Evolutionary conservation across 2,329 filamentous ascomycete species (phyloP), one percentile per base, ranked within the genome.

Genomic region (Fusarium anguioides): DNA sequence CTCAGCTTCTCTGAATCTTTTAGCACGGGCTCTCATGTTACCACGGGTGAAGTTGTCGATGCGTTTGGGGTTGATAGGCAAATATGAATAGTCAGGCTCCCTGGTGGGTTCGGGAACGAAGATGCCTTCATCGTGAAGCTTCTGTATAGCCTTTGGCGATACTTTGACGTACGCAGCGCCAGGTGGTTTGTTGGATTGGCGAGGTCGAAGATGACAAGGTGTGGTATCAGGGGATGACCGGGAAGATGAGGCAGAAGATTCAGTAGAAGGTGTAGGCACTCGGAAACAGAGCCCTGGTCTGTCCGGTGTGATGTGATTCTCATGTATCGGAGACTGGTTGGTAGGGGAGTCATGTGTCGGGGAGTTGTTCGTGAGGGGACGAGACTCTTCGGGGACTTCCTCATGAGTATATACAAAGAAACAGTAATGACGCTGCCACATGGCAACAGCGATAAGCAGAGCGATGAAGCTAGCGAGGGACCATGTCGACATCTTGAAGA

Each of bases 91-190:
- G 7, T 31, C 27, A 17, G 37, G 23, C 5, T 14, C 46, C 41
- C 60, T 60, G 18, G 44, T 68, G 9, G 55, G 35, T 5, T 57
- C 44, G 8, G 57, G 37, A 5, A 45, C 48, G 15, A 31, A 26
- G 21, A 47, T 44, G 11, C 52, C 62, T 27, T 35, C 41, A 24
- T 51, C 37, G 17, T 15, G 33, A 7, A 69, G 57, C 17, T 69
- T 60, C 15, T 50, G 26, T 12, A 45, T 24, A n/a, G 66, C 59
- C 36, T 64, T 50, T n/a, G 66, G 66, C 2, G 62, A 67, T 10
- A 64, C 58, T 6, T 42, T 17, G 9, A 69, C 50, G 39, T 69
- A 69, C 24, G 49, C 45, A 7, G 66, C 64, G 15, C 41, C 46
- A 17, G 53, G 45, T 3, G 64, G 64, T 11, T 69, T 69, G 24